Evolutionary conservation across 306 rosid genomes (phyloP).

Genomic region (Sicyos edulis): DNA sequence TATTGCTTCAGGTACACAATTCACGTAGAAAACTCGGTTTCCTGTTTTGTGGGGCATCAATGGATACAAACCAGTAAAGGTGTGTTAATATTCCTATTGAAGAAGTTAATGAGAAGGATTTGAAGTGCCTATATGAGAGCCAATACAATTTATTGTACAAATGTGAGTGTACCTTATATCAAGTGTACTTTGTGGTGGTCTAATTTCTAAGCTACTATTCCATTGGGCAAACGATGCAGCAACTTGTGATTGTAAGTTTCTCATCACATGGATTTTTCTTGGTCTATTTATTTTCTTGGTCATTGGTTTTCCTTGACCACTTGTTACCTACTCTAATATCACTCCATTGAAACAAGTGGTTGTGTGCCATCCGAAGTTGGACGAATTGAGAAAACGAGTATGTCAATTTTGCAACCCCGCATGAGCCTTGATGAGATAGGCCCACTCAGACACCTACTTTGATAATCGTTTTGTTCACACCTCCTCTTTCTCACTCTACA

Average conservation of each 20-base stretch:
- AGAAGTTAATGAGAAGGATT: neutral
- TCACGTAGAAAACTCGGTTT: neutral
- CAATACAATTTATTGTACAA: neutral
- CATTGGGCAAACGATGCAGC: slow-evolving; percentile 3
- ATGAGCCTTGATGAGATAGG: neutral
- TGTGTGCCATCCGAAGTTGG: slow-evolving; percentile 5
- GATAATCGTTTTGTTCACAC: no score
- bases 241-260: slow-evolving; percentile 6
- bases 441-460: no score
- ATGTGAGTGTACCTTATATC: neutral
- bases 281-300: slow-evolving; percentile 8
- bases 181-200: slow-evolving; percentile 1
- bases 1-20: neutral
- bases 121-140: neutral
- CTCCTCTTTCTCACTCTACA: neutral
- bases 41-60: slow-evolving; percentile 11
- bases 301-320: neutral
- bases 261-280: neutral
- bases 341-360: slow-evolving; percentile 13
- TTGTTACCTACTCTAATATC: neutral
- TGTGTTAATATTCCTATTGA: neutral
- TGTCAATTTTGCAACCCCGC: slow-evolving; percentile 13
- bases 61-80: slow-evolving; percentile 4
- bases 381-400: slow-evolving; percentile 17
- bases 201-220: neutral